A percentile compares a stretch with the other conserved stretches of the same genome.
These are phyloP conservation scores for Cenchrus fungigraminus DNA, from an alignment of 176 grass and related monocot genomes.

Conservation along the genomic window DNA sequence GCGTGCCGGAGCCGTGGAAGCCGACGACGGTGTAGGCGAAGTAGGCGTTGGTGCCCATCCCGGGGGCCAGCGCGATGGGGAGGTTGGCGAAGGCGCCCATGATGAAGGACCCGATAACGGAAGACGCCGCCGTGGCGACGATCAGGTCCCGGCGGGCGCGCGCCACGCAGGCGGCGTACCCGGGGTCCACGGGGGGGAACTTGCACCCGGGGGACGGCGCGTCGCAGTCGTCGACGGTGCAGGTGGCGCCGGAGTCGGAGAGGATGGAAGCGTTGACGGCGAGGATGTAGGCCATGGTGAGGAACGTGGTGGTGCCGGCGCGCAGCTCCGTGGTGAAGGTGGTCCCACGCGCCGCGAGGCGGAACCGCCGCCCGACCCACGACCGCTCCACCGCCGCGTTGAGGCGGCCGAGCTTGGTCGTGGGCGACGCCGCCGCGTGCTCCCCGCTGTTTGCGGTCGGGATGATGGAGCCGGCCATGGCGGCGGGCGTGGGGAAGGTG, in stretches of 20 bases:
- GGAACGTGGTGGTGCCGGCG: slow-evolving; percentile 81
- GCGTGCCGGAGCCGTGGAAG: slow-evolving; percentile 75
- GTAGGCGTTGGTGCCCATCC: slow-evolving; percentile 89
- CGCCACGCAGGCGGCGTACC: slow-evolving; percentile 69
- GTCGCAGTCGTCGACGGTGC: slow-evolving; percentile 61
- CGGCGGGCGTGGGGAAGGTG: background rate
- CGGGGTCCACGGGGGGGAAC: slow-evolving; percentile 76
- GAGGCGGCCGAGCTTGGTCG: slow-evolving; percentile 46
- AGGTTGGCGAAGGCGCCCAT: slow-evolving; percentile 85
- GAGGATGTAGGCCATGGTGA: slow-evolving; percentile 91
- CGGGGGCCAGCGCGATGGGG: slow-evolving; percentile 69
- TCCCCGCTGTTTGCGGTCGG: slow-evolving; percentile 7
- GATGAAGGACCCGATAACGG: slow-evolving; percentile 68
- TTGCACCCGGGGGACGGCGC: slow-evolving; percentile 49
- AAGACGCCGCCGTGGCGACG: slow-evolving; percentile 77
- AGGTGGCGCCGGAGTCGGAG: slow-evolving; percentile 75
- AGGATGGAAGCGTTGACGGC: slow-evolving; percentile 87
- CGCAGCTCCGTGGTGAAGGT: slow-evolving; percentile 86
- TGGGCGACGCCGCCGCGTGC: background rate
- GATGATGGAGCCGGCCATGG: slow-evolving; percentile 55
- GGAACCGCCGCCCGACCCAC: slow-evolving; percentile 49
- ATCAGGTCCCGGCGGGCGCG: slow-evolving; percentile 72
- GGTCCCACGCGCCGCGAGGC: slow-evolving; percentile 49
- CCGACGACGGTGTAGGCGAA: slow-evolving; percentile 84
- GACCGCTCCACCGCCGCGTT: slow-evolving; percentile 54